Base-by-base conservation (phyloP, 2,329 filamentous ascomycete species). In the Colletotrichum sp. region DNA sequence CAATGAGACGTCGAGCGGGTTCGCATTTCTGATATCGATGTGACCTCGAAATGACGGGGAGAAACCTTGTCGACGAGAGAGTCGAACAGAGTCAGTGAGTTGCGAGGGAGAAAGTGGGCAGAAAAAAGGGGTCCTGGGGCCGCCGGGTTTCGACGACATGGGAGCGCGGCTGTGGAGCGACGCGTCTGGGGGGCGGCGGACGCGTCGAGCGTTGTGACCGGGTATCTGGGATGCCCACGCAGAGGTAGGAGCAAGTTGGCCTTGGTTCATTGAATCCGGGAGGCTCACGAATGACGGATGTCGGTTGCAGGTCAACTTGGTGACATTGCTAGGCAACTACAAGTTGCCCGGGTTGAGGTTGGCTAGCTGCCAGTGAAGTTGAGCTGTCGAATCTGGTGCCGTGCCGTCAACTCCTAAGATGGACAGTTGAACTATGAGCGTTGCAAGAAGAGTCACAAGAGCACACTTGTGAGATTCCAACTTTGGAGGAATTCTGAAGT, bases 121-220 rank as follows among this genome's bases (percentile, higher is more conserved):
- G 32, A n/a, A n/a, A 58, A 48, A 70, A 70, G 66, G 71, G 75
- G 68, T 70, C 61, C 60, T 61, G 27, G 67, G 71, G 66, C 66
- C 27, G 28, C 27, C 16, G 67, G 48, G 22, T 64, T 61, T 39
- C 36, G 25, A 32, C 22, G 60, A 52, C 67, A 71, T 66, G 71
- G 67, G 60, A 56, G 36, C 71, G 71, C 66, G 71, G 67, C 43
- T 65, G 56, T 65, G 71, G 71, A 66, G 71, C 60, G 66, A 71
- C 71, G 71, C 71, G 71, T 74, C 56, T 52, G 43, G 34, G 32
- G 60, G 48, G 34, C 28, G 18, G 39, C 43, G 62, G 60, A 71
- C 69, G 69, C 69, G 69, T 71, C 69, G 30, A 43, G 18, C 22
- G 43, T 27, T 22, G 43, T 36, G 27, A 32, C 36, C 36, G 62